A percentile compares a stretch with the other conserved stretches of the same genome.
Conservation (phyloP, 441 rosid species). For the Brassica balearica region DNA sequence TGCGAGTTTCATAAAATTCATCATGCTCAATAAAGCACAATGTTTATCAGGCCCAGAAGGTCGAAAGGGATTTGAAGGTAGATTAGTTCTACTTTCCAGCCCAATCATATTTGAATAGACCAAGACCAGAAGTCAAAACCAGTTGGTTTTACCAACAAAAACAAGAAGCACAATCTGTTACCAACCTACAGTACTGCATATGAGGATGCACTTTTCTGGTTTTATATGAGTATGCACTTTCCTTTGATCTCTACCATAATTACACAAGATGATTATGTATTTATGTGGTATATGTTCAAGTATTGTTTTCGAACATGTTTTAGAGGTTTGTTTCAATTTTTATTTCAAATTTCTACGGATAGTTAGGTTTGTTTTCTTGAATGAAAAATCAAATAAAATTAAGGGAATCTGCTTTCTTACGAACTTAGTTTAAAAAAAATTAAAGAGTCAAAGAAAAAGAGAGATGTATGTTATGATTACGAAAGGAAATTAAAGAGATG, state of each 20-base stretch:
- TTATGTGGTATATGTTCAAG: not conserved
- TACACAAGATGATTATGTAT: not conserved
- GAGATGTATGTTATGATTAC: conserved; percentile 17
- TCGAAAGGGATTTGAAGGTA: not conserved
- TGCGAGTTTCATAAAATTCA: not conserved
- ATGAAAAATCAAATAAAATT: not conserved
- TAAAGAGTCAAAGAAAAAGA: no score
- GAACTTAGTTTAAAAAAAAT: not conserved
- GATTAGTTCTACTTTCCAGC: not conserved
- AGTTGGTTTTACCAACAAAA: not conserved
- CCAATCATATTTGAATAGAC: conserved; percentile 6
- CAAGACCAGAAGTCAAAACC: conserved; percentile 5
- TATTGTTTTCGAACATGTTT: not conserved
- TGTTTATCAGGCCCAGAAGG: conserved; percentile 13
- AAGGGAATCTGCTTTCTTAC: not conserved
- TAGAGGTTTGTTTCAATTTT: not conserved
- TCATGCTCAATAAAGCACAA: not conserved
- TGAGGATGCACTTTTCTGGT: not conserved
- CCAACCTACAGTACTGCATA: not conserved
- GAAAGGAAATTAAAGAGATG: conserved; percentile 23
- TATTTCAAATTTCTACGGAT: not conserved
- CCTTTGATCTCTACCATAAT: not conserved
- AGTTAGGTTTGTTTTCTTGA: not conserved
- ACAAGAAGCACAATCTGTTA: not conserved
- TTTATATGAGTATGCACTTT: not conserved